Conservation (phyloP, 192 early-diverging fungal genomes). For the Chytriomyces sp. region DNA sequence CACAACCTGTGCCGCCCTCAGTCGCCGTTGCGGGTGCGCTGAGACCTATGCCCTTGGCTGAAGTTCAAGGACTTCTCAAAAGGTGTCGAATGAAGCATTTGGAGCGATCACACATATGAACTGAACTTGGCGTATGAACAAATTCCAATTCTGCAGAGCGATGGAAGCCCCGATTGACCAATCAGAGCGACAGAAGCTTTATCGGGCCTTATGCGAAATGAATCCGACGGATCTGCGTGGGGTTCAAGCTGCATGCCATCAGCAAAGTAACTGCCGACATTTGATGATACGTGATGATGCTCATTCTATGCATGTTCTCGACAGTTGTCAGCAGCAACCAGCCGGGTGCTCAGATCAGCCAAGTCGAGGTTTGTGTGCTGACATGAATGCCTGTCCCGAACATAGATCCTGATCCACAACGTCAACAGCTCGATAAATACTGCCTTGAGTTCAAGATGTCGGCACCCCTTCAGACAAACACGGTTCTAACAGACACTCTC, state of each 20-base stretch:
- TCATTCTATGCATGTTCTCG: neutral
- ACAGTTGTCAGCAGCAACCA: neutral
- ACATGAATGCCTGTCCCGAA: too few relatives aligned
- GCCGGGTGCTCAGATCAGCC: neutral
- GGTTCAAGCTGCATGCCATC: neutral
- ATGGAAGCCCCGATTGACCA: neutral
- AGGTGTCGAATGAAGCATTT: too few relatives aligned
- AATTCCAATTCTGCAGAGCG: neutral
- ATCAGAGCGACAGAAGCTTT: neutral
- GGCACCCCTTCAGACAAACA: neutral
- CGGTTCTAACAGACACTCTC: neutral
- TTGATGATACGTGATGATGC: neutral
- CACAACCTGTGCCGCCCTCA: too few relatives aligned
- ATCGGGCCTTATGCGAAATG: neutral
- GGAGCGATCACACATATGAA: too few relatives aligned
- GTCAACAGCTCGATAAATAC: too few relatives aligned
- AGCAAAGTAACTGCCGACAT: neutral
- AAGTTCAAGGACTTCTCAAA: slow-evolving; percentile 2
- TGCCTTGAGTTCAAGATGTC: too few relatives aligned
- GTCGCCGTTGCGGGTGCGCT: too few relatives aligned
- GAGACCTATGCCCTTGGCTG: neutral
- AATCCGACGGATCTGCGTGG: neutral
- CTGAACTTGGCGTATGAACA: too few relatives aligned
- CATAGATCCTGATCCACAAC: too few relatives aligned
- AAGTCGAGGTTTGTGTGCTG: neutral